phyloP scores from a whole-genome alignment of 2,329 filamentous ascomycete genomes.

The Fusarium buxicola region DNA sequence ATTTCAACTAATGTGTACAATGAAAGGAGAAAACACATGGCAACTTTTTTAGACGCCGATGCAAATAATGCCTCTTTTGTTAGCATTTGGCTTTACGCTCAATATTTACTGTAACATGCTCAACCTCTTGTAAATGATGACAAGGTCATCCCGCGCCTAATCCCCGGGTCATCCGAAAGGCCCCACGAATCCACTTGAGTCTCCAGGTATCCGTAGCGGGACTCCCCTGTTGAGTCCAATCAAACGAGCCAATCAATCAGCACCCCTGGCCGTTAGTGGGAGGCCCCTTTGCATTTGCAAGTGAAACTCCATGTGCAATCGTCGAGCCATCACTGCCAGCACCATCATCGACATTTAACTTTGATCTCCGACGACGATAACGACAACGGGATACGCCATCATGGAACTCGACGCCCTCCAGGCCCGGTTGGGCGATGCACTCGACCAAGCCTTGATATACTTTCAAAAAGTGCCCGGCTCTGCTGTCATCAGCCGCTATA shows the following conservation, averaged over 20 bases:
- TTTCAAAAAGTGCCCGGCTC: constrained; percentile 96
- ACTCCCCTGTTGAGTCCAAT: constrained; percentile 18
- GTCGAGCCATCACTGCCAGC: constrained; percentile 18
- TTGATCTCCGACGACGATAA: background rate
- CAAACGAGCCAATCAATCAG: background rate
- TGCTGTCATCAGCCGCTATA: constrained; percentile 92
- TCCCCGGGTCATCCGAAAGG: constrained; percentile 26
- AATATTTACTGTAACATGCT: too few relatives aligned
- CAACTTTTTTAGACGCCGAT: constrained; percentile 40
- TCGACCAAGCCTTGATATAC: constrained; percentile 66
- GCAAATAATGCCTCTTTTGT: constrained; percentile 36
- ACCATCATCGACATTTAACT: background rate
- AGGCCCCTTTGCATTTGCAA: constrained; percentile 29
- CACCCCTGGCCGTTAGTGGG: constrained; percentile 15
- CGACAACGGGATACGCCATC: background rate
- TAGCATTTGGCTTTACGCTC: too few relatives aligned
- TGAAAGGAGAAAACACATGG: constrained; percentile 43
- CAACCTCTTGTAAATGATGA: too few relatives aligned
- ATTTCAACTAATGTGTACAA: constrained; percentile 48
- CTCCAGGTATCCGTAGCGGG: constrained; percentile 26
- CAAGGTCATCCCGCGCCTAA: too few relatives aligned
- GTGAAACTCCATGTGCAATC: too few relatives aligned
- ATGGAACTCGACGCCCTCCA: constrained; percentile 76
- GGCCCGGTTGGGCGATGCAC: constrained; percentile 60
- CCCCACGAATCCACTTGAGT: constrained; percentile 10